phyloP scores from a whole-genome alignment of 805 yeast genomes.

The Kodamaea lidongshanica region DNA sequence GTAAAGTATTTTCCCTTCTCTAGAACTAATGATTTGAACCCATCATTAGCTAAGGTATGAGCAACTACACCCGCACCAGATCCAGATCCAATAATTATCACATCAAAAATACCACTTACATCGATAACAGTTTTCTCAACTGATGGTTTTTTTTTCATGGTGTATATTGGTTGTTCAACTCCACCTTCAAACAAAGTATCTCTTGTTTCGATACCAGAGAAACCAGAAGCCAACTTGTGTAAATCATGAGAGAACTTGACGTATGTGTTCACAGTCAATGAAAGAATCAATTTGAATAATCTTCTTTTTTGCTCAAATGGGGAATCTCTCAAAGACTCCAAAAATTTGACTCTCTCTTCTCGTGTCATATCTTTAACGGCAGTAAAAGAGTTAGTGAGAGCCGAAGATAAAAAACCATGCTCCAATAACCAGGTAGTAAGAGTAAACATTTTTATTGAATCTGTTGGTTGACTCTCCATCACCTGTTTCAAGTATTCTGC shows the following conservation, averaged over 20 bases:
- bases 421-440: conserved; percentile 21
- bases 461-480: conserved; percentile 1
- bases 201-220: conserved; percentile 30
- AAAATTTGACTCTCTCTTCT: conserved; percentile 25
- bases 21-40: conserved; percentile 38
- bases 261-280: conserved; percentile 22
- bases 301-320: conserved; percentile 30
- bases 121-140: conserved; percentile 25
- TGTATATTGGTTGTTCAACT: conserved; percentile 22
- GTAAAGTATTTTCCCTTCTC: conserved; percentile 45
- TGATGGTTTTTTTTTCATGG: conserved; percentile 25
- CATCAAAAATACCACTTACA: conserved; percentile 34
- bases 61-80: conserved; percentile 51
- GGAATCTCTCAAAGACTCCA: conserved; percentile 38
- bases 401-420: conserved; percentile 27
- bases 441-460: conserved; percentile 12
- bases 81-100: conserved; percentile 47
- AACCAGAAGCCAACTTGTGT: conserved; percentile 33
- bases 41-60: conserved; percentile 36
- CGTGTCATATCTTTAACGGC: conserved; percentile 31
- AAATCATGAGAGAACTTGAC: conserved; percentile 24
- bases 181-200: conserved; percentile 21
- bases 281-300: conserved; percentile 25
- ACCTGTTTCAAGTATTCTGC: conserved; percentile 9
- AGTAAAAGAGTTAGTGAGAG: conserved; percentile 29